Conservation (phyloP, 2,329 filamentous ascomycete genomes). For the Beauveria pseudobassiana region DNA sequence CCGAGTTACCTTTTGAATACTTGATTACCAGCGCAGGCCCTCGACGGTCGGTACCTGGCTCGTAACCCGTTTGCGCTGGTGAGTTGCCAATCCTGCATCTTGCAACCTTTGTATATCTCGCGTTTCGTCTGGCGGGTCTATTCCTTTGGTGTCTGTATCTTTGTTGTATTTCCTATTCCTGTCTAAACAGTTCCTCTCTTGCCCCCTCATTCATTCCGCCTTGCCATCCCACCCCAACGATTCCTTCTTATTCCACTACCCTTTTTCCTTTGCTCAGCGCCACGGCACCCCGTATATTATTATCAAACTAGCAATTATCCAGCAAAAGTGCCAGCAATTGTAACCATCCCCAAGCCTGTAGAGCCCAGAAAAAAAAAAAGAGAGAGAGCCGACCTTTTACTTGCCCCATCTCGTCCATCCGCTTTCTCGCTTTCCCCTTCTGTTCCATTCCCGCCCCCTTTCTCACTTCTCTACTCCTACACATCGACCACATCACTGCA, state of each 20-base stretch:
- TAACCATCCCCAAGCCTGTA: conserved; percentile 20
- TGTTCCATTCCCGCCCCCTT: conserved; percentile 6
- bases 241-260: not conserved
- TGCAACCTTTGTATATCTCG: conserved; percentile 6
- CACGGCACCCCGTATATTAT: conserved; percentile 7
- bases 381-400: not conserved
- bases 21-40: not conserved
- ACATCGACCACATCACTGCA: conserved; percentile 21
- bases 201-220: not conserved
- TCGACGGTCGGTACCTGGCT: conserved; percentile 1
- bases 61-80: not conserved
- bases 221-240: not conserved
- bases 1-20: not conserved
- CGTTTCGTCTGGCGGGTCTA: not conserved
- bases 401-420: conserved; percentile 10
- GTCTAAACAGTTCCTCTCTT: not conserved
- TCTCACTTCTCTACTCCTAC: conserved; percentile 18
- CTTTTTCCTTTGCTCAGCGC: not conserved
- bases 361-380: conserved; percentile 11
- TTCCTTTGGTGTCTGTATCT: conserved; percentile 9
- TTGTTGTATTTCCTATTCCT: conserved; percentile 6
- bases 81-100: not conserved
- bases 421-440: conserved; percentile 9
- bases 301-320: conserved; percentile 12
- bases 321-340: conserved; percentile 14